phyloP scores from a whole-genome alignment of 805 yeast species.

The Myxozyma vanderwaltii region DNA sequence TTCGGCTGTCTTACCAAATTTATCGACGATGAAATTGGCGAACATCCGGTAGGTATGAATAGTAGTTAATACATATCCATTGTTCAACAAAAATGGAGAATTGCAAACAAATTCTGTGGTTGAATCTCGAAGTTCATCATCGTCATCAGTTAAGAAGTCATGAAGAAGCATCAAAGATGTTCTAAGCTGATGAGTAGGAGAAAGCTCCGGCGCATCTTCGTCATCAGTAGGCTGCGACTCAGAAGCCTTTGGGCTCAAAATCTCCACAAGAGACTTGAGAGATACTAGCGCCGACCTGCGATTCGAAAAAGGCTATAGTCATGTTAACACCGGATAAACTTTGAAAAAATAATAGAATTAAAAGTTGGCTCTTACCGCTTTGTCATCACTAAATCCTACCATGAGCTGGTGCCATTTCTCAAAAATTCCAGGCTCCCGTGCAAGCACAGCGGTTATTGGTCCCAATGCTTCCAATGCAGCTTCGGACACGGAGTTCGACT shows the following conservation, averaged over 20 bases:
- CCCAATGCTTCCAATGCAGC: constrained; percentile 59
- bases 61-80: background rate
- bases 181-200: constrained; percentile 10
- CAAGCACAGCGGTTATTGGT: constrained; percentile 41
- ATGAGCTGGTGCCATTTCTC: constrained; percentile 42
- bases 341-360: background rate
- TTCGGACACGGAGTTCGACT: constrained; percentile 47
- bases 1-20: constrained; percentile 3
- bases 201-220: constrained; percentile 10
- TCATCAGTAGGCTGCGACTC: background rate
- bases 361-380: constrained; percentile 27
- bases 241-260: background rate
- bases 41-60: background rate
- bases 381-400: constrained; percentile 45
- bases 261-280: background rate
- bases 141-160: constrained; percentile 63
- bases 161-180: constrained; percentile 36
- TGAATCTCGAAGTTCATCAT: constrained; percentile 54
- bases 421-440: constrained; percentile 30
- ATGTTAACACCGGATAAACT: background rate
- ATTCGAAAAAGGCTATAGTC: constrained; percentile 38
- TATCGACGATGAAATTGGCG: constrained; percentile 12
- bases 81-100: background rate
- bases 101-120: constrained; percentile 50
- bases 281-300: constrained; percentile 54